Evolutionary conservation across 768 basidiomycete species (phyloP).

Genomic region (Russula sp.): DNA sequence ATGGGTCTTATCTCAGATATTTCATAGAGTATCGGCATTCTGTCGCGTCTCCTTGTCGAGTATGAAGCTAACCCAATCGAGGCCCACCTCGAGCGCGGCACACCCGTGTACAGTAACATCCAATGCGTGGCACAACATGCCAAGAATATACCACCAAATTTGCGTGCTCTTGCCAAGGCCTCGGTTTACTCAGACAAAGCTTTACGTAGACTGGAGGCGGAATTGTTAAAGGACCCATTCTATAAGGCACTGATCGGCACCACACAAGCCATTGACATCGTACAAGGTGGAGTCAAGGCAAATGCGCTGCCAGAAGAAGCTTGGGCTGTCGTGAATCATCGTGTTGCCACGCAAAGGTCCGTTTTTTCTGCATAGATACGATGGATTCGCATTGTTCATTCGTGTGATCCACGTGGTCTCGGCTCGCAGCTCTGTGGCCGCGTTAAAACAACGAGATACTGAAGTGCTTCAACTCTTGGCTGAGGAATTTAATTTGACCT

Average conservation of each 20-base stretch:
- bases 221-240: constrained; percentile 24
- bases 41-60: too few species aligned
- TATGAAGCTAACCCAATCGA: too few species aligned
- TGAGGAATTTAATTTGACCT: constrained; percentile 33
- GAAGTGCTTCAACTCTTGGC: constrained; percentile 26
- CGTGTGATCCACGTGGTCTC: not conserved
- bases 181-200: constrained; percentile 26
- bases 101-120: too few species aligned
- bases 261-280: constrained; percentile 32
- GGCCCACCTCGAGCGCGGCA: too few species aligned
- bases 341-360: constrained; percentile 30
- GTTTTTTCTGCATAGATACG: not conserved
- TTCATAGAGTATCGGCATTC: constrained; percentile 56
- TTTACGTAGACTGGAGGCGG: constrained; percentile 31
- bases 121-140: too few species aligned
- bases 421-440: constrained; percentile 27
- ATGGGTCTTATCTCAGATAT: not conserved
- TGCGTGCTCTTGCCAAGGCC: constrained; percentile 27
- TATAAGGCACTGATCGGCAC: constrained; percentile 29
- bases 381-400: too few species aligned
- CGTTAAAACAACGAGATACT: constrained; percentile 27
- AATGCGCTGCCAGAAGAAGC: too few species aligned
- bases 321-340: constrained; percentile 4
- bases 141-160: constrained; percentile 30
- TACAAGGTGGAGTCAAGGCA: too few species aligned